Base-by-base conservation (phyloP, 2,329 filamentous ascomycete species). In the Pseudogymnoascus sp. region DNA sequence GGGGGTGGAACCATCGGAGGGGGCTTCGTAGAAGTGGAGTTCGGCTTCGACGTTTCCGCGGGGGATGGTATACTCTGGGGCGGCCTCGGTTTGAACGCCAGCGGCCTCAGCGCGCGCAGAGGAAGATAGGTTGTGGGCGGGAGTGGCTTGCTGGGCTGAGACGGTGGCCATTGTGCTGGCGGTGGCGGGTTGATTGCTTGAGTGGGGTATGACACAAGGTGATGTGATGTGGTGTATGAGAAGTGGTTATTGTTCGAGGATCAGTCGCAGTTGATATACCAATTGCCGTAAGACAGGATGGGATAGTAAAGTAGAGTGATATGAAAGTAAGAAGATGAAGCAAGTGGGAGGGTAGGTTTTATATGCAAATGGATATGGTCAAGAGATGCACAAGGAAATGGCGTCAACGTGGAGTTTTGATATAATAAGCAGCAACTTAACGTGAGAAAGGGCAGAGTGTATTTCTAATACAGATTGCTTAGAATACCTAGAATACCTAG, bases 21-120 rank as follows among this genome's bases (percentile, higher is more conserved):
- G 83, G 1, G 80, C 76, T 1, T 68, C 63, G 74, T 82, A 86
- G 75, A 86, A 87, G 69, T 78, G 77, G 24, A 87, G 71, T 0
- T 70, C 73, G 0, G 82, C 76, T 4, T 74, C 74, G 24, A 82
- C 79, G 60, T 81, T 76, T 42, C 85, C 84, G 35, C 81, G 78
- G 16, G 84, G 82, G 31, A 74, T 61, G 69, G 33, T 64, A 71
- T 13, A 60, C 61, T 62, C 35, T 67, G 19, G 37, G 16, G 37
- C 56, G 62, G 29, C 44, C 53, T 31, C n/a, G 33, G 53, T 44
- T 61, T 68, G 64, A 1, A 47, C 21, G 11, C 61, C 40, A 14
- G 63, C 64, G 16, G 68, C 66, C 65, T 73, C 72, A 8, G 65
- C 40, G 21, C 68, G 66, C 14, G 70, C 65, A 38, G 68, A 71